Evolutionary conservation across 805 yeast genomes (phyloP).

Genomic region (Ogataea glucozyma): DNA sequence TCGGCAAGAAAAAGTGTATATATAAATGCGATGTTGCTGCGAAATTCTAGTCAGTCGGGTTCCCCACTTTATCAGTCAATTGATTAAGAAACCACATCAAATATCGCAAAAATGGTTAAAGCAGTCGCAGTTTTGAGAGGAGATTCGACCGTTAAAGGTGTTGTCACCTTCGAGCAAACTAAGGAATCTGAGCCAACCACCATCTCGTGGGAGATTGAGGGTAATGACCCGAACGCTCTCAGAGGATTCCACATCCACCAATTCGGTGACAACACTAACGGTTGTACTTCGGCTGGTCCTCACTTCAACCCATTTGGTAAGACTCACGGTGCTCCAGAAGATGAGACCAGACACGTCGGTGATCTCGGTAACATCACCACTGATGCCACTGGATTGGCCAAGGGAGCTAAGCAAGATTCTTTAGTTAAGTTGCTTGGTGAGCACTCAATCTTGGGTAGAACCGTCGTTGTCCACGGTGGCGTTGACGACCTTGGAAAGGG

Average conservation of each 20-base stretch:
- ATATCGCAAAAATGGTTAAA: conserved; percentile 58
- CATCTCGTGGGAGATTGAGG: conserved; percentile 83
- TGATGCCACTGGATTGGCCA: conserved; percentile 85
- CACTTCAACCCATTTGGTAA: conserved; percentile 91
- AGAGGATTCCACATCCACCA: conserved; percentile 98
- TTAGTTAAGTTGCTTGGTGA: conserved; percentile 82
- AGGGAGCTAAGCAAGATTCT: conserved; percentile 80
- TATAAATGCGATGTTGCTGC: neutral
- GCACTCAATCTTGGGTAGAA: conserved; percentile 88
- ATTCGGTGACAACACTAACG: conserved; percentile 98
- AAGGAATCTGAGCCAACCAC: conserved; percentile 81
- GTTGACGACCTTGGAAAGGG: conserved; percentile 94
- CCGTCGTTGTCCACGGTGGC: conserved; percentile 93
- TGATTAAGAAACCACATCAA: neutral
- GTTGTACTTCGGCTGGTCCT: conserved; percentile 98
- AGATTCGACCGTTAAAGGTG: conserved; percentile 85
- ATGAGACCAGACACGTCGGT: conserved; percentile 83
- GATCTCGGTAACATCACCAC: conserved; percentile 94
- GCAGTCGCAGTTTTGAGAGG: conserved; percentile 96
- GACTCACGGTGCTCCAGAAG: conserved; percentile 91
- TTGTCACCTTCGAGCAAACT: conserved; percentile 82
- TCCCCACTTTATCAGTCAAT: neutral
- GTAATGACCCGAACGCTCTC: conserved; percentile 83
- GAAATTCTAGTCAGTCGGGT: neutral
- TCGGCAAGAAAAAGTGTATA: neutral